Evolutionary conservation across 352 stramenopile genomes (phyloP), one percentile per base, ranked within the genome.

Genomic region (Phytophthora podocarpi): DNA sequence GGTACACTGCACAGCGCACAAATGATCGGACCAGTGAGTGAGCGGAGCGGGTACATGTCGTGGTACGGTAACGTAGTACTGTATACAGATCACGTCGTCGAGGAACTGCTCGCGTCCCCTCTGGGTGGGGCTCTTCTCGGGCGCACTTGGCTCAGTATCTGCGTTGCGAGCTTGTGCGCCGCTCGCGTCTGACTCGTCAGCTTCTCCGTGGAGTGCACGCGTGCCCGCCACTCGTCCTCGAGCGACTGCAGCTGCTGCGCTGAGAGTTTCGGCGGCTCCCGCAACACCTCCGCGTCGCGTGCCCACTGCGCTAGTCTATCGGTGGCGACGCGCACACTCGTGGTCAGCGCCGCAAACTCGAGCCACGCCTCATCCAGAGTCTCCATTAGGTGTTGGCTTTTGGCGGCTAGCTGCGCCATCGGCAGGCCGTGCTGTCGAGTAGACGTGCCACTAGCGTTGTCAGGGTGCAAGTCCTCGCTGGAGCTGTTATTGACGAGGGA

Each of bases 171-270:
- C 12, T 42, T 39, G 34, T 66, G 59, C 10, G 59, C 46, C 30
- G 58, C 58, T 20, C 45, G 28, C 40, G 64, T 61, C 30, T 63
- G 64, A 6, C 13, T 21, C 28, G 20, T 35, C 40, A 68, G 28
- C 34, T 50, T 46, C 47, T 65, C 58, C 9, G 59, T 58, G 28
- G 46, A 57, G 18, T 48, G 52, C 39, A 65, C 40, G 16, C 64
- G 51, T 5, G 12, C 40, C 6, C 30, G 31, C 51, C 51, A 73
- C 24, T 73, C 47, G 46, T 56, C 42, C 35, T 63, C 37, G 3
- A 59, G 35, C 6, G 15, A 31, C 30, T 59, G 45, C 18, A 56
- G 12, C 6, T 62, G 36, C 20, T 56, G 23, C 35, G 24, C 20
- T 9, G 57, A 68, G 32, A 61, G 37, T 16, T 40, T 58, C n/a